Evolutionary conservation across 148 eudicot genomes (phyloP).

Genomic region (Camellia lanceoleosa): DNA sequence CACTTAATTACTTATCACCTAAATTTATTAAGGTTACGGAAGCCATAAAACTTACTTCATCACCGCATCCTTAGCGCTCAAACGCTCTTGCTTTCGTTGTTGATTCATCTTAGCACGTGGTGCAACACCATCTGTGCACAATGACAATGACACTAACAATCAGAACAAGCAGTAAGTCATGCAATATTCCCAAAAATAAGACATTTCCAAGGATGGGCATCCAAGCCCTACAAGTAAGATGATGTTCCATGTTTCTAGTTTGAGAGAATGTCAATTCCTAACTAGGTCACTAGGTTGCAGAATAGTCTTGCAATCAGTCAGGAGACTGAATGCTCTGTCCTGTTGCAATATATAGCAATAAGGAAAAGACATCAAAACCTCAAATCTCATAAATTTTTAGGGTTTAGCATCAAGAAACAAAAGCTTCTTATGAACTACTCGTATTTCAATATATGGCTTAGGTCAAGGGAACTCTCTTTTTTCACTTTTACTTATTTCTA

Average conservation of each 20-base stretch:
- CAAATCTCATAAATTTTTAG: background rate
- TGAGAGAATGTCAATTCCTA: background rate
- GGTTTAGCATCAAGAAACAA: slow-evolving; percentile 4
- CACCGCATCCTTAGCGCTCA: slow-evolving; percentile 35
- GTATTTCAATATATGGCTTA: background rate
- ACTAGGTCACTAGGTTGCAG: background rate
- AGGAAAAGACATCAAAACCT: background rate
- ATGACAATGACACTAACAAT: background rate
- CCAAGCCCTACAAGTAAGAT: background rate
- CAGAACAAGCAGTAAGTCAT: background rate
- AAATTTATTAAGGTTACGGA: background rate
- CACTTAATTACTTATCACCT: background rate
- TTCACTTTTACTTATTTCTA: background rate
- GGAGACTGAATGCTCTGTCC: background rate
- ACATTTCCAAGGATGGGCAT: background rate
- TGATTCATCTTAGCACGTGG: slow-evolving; percentile 52
- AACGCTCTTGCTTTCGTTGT: slow-evolving; percentile 37
- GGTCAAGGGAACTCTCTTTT: background rate
- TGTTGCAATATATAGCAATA: background rate
- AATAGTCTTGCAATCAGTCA: slow-evolving; percentile 1
- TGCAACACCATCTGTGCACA: slow-evolving; percentile 39
- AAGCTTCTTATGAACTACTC: background rate
- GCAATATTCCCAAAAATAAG: background rate
- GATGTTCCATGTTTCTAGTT: background rate
- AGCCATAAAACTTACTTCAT: slow-evolving; percentile 26